Base-by-base conservation (phyloP, 495 filamentous ascomycete genomes). In the Jackrogersella multiformis region DNA sequence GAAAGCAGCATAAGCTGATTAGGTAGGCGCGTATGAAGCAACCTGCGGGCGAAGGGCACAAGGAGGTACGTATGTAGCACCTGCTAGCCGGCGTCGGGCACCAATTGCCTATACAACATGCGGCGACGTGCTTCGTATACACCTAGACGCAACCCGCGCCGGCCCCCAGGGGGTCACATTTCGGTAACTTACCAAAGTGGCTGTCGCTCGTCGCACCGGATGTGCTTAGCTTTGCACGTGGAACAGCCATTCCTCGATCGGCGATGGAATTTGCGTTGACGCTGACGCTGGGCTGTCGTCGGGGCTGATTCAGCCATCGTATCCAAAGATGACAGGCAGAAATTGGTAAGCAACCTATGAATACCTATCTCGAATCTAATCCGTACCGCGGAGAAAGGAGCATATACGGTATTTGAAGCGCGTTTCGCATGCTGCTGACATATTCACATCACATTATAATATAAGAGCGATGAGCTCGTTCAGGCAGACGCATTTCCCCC, bases 161-260 rank as follows among this genome's bases (percentile, higher is more conserved):
- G 56, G 51, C 4, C 39, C 8, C 48, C 39, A 54, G 48, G n/a
- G 34, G 36, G 46, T 52, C 34, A 26, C 60, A 56, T 60, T 54
- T 58, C 42, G 57, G 60, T 34, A 6, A 57, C 74, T 69, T 71
- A 75, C 73, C 75, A 77, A 30, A 75, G 71, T 34, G 73, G 73
- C 59, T 52, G 74, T 52, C 67, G 69, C 67, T 77, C 73, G 38
- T 77, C 71, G 64, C 75, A 75, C 13, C 71, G 68, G 26, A 77
- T 73, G 45, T 77, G 75, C 61, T 75, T 72, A 21, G 68, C 45
- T 49, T 74, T 75, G 61, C 75, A 75, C 46, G 68, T 73, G 45
- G 61, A 59, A 57, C 70, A 74, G 30, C 73, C 70, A 26, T 71
- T 74, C 35, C 70, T 66, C 38, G 72, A 74, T 53, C 73, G 71